Evolutionary conservation across 495 filamentous ascomycete genomes (phyloP).

Genomic region (Penicillium dipodomyicola): DNA sequence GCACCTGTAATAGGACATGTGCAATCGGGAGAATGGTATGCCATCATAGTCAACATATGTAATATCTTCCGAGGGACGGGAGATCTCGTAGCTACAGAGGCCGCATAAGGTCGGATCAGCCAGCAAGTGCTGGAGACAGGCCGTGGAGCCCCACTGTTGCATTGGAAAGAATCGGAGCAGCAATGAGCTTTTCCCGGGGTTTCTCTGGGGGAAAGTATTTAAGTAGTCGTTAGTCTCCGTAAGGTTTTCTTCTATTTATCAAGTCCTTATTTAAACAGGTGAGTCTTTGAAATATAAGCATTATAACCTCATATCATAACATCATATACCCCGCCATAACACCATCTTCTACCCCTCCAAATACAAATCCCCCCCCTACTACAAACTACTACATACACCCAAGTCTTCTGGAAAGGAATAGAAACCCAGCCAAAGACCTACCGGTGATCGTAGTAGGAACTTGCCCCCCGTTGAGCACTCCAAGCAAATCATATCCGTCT

Average conservation of each 20-base stretch:
- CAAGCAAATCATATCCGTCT: conserved; percentile 25
- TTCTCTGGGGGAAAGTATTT: conserved; percentile 22
- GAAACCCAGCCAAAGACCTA: conserved; percentile 16
- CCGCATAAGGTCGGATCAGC: conserved; percentile 36
- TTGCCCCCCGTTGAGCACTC: conserved; percentile 22
- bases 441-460: conserved; percentile 21
- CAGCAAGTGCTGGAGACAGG: conserved; percentile 30
- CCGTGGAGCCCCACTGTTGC: conserved; percentile 38
- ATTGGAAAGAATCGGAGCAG: conserved; percentile 47
- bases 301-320: conserved; percentile 14
- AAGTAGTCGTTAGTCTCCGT: conserved; percentile 34
- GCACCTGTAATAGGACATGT: background rate
- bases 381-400: background rate
- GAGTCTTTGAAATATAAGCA: conserved; percentile 16
- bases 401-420: conserved; percentile 13
- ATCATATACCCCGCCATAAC: conserved; percentile 24
- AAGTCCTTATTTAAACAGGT: conserved; percentile 18
- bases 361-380: conserved; percentile 5
- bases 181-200: conserved; percentile 34
- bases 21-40: conserved; percentile 10
- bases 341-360: conserved; percentile 13
- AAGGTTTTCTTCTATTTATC: conserved; percentile 19
- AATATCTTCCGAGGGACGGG: conserved; percentile 42
- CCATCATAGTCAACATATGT: conserved; percentile 20
- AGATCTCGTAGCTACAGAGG: conserved; percentile 40